Evolutionary conservation across 148 eudicot species (phyloP).

Genomic region (Oxyria digyna): DNA sequence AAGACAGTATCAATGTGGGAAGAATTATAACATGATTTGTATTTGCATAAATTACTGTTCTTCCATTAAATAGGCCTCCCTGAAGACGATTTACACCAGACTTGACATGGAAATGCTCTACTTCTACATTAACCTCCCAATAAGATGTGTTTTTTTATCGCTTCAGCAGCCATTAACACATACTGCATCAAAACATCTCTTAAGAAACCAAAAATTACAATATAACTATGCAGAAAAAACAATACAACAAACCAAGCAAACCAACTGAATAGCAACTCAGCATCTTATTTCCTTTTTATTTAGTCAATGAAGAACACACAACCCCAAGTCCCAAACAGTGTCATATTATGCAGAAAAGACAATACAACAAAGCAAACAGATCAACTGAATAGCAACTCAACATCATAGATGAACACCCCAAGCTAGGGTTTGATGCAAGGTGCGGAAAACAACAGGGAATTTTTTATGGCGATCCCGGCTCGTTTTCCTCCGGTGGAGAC

Average conservation of each 20-base stretch:
- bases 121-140: conserved; percentile 89
- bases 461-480: too few relatives aligned
- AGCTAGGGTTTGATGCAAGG: too few relatives aligned
- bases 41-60: conserved; percentile 75
- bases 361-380: background rate
- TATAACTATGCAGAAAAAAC: background rate
- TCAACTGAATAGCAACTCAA: background rate
- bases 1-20: conserved; percentile 89
- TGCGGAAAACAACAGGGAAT: too few relatives aligned
- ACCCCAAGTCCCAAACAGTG: too few relatives aligned
- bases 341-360: background rate
- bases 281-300: too few relatives aligned
- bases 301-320: too few relatives aligned
- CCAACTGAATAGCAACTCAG: too few relatives aligned
- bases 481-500: too few relatives aligned
- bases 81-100: conserved; percentile 63
- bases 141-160: conserved; percentile 61
- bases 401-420: background rate
- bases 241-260: too few relatives aligned
- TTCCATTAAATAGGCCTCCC: conserved; percentile 73
- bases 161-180: conserved; percentile 50
- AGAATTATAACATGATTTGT: conserved; percentile 60
- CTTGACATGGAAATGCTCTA: conserved; percentile 64
- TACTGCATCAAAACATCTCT: conserved; percentile 38
- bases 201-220: background rate